A percentile compares a stretch with the other conserved stretches of the same genome.
These are phyloP conservation scores for Nevesoporus exiguus DNA, from an alignment of 768 basidiomycete genomes.

Conservation along the genomic window DNA sequence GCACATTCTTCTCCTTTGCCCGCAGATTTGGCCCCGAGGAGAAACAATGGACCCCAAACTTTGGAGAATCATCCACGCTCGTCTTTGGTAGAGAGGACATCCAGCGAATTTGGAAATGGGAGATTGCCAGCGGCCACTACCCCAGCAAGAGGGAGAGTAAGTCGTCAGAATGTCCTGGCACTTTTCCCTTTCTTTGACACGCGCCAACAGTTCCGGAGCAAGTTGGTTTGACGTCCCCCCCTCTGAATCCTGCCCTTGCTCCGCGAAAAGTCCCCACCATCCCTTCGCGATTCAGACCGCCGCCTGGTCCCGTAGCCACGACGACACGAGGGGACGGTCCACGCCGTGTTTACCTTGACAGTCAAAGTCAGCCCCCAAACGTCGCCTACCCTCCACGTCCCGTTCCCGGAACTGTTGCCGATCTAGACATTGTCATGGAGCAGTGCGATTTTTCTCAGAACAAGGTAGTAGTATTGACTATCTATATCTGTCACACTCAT, in stretches of 20 bases:
- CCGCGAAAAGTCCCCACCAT: constrained; percentile 44
- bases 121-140: constrained; percentile 90
- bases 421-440: constrained; percentile 87
- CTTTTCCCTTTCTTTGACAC: background rate
- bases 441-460: constrained; percentile 86
- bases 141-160: constrained; percentile 76
- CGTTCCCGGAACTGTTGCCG: constrained; percentile 76
- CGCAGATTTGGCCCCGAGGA: constrained; percentile 59
- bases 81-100: constrained; percentile 76
- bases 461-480: constrained; percentile 46
- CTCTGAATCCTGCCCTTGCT: constrained; percentile 75
- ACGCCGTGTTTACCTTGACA: constrained; percentile 72
- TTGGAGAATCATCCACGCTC: constrained; percentile 64
- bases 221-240: constrained; percentile 51
- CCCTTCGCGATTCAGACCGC: constrained; percentile 47
- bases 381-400: constrained; percentile 88
- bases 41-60: constrained; percentile 59
- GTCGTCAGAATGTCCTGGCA: constrained; percentile 28
- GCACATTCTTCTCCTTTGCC: constrained; percentile 56
- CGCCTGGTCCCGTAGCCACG: constrained; percentile 45
- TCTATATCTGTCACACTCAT: constrained; percentile 8
- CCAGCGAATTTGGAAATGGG: constrained; percentile 94
- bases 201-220: constrained; percentile 60
- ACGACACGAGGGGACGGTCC: constrained; percentile 73
- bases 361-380: constrained; percentile 56